These are phyloP conservation scores for Ustilago esculenta DNA, from an alignment of 1,284 basidiomycete genomes.

Conservation along the genomic window DNA sequence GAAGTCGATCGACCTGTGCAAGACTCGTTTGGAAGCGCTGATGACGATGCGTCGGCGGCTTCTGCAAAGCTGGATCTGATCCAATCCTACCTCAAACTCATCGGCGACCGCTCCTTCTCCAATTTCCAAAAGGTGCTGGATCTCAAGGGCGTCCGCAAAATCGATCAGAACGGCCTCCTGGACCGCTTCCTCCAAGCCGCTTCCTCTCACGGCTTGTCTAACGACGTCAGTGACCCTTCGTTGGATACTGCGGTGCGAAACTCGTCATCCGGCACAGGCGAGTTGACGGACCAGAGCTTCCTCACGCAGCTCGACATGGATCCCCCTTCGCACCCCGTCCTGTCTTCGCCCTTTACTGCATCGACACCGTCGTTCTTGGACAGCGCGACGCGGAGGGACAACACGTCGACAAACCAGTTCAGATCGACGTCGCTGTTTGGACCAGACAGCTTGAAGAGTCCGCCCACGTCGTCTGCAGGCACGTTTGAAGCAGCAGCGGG, in stretches of 20 bases:
- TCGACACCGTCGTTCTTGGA: conserved; percentile 39
- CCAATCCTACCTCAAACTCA: conserved; percentile 48
- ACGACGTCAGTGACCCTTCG: not conserved
- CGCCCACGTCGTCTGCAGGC: not conserved
- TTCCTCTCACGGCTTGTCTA: conserved; percentile 71
- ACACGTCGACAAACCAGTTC: conserved; percentile 13
- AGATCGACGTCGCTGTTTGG: conserved; percentile 27
- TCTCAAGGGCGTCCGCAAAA: conserved; percentile 80
- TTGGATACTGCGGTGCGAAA: too few relatives aligned
- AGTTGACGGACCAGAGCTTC: conserved; percentile 45
- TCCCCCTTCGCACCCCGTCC: conserved; percentile 68
- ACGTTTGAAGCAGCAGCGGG: conserved; percentile 10
- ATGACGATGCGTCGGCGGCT: not conserved
- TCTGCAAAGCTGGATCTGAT: conserved; percentile 38
- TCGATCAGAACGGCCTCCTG: conserved; percentile 85
- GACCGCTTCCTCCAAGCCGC: conserved; percentile 85
- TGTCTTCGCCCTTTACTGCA: conserved; percentile 37
- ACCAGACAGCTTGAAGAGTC: conserved; percentile 17
- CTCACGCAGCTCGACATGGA: conserved; percentile 88
- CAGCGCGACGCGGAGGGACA: conserved; percentile 16
- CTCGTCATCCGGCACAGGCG: not conserved
- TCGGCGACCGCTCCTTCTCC: conserved; percentile 59
- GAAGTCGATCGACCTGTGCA: conserved; percentile 15
- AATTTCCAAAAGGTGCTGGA: conserved; percentile 90
- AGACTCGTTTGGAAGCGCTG: not conserved